Conservation (phyloP, 331 rosid genomes). For the Quercus phellos region DNA sequence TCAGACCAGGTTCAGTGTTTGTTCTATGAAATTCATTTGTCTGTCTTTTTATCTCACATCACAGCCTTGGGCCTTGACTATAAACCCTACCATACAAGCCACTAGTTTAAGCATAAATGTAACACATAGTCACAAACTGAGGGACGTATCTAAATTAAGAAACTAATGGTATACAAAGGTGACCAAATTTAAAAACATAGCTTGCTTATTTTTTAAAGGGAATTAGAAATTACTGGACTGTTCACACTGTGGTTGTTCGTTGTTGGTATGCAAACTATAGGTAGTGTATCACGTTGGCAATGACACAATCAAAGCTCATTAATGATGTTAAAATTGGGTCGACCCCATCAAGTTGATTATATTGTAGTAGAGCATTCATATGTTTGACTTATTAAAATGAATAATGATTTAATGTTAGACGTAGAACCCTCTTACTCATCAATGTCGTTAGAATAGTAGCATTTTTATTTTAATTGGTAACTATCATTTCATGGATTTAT, state of each 20-base stretch:
- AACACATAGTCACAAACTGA: too few species aligned
- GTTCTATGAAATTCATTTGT: too few species aligned
- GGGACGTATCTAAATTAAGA: too few species aligned
- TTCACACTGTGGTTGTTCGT: neutral
- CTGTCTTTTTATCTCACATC: too few species aligned
- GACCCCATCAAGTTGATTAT: neutral
- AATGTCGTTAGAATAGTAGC: neutral
- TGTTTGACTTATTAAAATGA: neutral
- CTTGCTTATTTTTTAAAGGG: neutral
- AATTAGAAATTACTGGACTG: constrained; percentile 1
- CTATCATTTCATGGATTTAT: too few species aligned
- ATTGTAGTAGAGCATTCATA: neutral
- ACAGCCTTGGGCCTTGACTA: too few species aligned
- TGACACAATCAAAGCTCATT: constrained; percentile 9
- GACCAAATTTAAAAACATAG: neutral
- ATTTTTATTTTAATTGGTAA: too few species aligned
- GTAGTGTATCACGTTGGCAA: constrained; percentile 18
- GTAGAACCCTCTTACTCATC: neutral
- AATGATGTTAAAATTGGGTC: constrained; percentile 1
- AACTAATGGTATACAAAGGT: too few species aligned
- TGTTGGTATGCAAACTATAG: constrained; percentile 6
- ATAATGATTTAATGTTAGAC: neutral
- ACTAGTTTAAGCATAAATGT: too few species aligned
- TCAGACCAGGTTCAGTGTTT: too few species aligned
- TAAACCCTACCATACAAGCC: too few species aligned